A percentile compares a stretch with the other conserved stretches of the same genome.
Evolutionary conservation across 495 filamentous ascomycete species (phyloP).

Genomic region (Penicillium coffeae): DNA sequence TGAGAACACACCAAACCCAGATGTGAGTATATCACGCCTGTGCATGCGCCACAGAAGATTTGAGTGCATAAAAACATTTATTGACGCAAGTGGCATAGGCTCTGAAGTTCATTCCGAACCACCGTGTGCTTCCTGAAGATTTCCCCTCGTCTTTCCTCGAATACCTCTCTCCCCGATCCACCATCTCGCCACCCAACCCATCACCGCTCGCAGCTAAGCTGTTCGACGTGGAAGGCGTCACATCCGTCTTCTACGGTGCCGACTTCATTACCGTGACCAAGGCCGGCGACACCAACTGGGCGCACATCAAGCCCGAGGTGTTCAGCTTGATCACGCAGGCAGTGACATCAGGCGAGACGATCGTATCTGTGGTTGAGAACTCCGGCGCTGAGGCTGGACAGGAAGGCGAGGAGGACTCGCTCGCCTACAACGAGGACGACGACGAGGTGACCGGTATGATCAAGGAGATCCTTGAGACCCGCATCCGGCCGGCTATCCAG

Average conservation of each 20-base stretch:
- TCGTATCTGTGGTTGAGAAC: constrained; percentile 70
- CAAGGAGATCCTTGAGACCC: constrained; percentile 94
- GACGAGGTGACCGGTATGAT: constrained; percentile 96
- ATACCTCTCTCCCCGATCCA: constrained; percentile 83
- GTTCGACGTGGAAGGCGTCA: constrained; percentile 86
- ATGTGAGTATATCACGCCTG: constrained; percentile 49
- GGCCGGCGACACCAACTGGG: constrained; percentile 80
- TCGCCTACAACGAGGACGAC: constrained; percentile 79
- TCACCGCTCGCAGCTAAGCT: constrained; percentile 90
- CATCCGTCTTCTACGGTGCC: constrained; percentile 87
- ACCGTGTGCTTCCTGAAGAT: constrained; percentile 68
- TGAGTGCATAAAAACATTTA: no score
- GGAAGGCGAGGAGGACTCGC: constrained; percentile 57
- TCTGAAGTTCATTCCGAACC: constrained; percentile 92
- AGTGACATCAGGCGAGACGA: constrained; percentile 73
- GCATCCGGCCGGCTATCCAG: constrained; percentile 91
- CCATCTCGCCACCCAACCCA: constrained; percentile 81
- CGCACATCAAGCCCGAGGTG: constrained; percentile 89
- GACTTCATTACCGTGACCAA: constrained; percentile 98
- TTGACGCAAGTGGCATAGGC: constrained; percentile 37
- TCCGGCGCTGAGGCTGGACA: constrained; percentile 53
- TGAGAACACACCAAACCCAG: constrained; percentile 83
- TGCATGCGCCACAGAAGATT: no score
- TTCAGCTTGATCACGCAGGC: constrained; percentile 92
- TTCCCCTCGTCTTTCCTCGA: constrained; percentile 78